phyloP scores from a whole-genome alignment of 1,284 basidiomycete genomes.

The Heterobasidion occidentale region DNA sequence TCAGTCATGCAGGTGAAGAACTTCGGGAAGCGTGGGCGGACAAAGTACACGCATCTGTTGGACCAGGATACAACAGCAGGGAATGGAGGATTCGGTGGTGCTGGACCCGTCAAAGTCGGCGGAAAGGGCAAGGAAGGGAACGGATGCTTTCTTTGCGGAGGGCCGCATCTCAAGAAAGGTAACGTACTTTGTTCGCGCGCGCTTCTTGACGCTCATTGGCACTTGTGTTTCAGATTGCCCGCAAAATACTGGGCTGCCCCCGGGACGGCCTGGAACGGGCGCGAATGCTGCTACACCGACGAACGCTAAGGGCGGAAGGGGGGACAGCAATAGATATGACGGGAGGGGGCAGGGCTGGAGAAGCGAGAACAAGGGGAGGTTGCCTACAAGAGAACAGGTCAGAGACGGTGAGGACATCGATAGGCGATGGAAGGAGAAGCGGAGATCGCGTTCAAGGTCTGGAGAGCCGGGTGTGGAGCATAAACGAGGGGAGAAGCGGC shows the following conservation, averaged over 20 bases:
- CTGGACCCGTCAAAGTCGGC: conserved; percentile 44
- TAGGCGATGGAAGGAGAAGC: conserved; percentile 22
- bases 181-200: conserved; percentile 7
- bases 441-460: conserved; percentile 34
- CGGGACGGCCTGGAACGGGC: conserved; percentile 34
- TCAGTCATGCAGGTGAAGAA: conserved; percentile 97
- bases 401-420: conserved; percentile 15
- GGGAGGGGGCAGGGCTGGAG: conserved; percentile 1
- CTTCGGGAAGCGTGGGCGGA: conserved; percentile 89
- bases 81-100: conserved; percentile 63
- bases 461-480: conserved; percentile 16
- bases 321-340: conserved; percentile 7
- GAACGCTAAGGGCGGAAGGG: conserved; percentile 34
- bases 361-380: conserved; percentile 8
- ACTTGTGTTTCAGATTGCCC: conserved; percentile 52
- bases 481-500: conserved; percentile 25
- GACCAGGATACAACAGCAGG: conserved; percentile 85
- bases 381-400: conserved; percentile 17
- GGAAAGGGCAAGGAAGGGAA: conserved; percentile 48
- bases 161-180: conserved; percentile 87
- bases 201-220: conserved; percentile 6
- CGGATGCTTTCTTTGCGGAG: conserved; percentile 89
- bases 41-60: conserved; percentile 92
- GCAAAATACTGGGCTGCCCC: conserved; percentile 45
- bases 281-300: conserved; percentile 33